Percentiles rank a stretch among this genome's conserved stretches.
Conservation (phyloP, 768 basidiomycete species). For the Lentinula lateritia region DNA sequence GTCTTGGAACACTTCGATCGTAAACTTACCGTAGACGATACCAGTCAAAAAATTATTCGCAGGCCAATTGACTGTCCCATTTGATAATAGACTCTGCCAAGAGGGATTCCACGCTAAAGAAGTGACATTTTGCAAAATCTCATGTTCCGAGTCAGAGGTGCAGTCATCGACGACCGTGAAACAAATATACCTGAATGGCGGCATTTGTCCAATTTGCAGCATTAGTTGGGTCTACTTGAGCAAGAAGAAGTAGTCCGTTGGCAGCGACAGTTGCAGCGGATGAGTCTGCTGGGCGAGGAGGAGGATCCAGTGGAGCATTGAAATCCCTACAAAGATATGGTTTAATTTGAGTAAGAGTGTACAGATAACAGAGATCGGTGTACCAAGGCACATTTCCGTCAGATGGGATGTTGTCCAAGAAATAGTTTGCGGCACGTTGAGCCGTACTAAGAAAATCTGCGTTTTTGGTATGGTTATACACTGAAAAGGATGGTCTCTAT, state of each 20-base stretch:
- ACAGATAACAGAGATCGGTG: conserved; percentile 8
- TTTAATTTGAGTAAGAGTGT: neutral
- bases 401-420: conserved; percentile 50
- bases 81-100: conserved; percentile 62
- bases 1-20: neutral
- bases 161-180: neutral
- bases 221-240: conserved; percentile 32
- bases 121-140: conserved; percentile 35
- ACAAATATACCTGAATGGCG: conserved; percentile 39
- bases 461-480: conserved; percentile 52
- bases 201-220: conserved; percentile 36
- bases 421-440: conserved; percentile 52
- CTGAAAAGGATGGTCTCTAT: conserved; percentile 22
- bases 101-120: conserved; percentile 49
- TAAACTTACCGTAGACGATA: conserved; percentile 44
- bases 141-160: neutral
- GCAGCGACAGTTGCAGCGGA: conserved; percentile 64
- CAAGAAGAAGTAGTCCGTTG: conserved; percentile 53
- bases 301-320: conserved; percentile 42
- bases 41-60: conserved; percentile 54
- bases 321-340: conserved; percentile 50
- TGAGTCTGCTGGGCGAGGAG: conserved; percentile 48
- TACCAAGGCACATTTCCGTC: conserved; percentile 69
- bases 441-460: conserved; percentile 54
- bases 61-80: conserved; percentile 60